A percentile compares a stretch with the other conserved stretches of the same genome.
These are phyloP conservation scores for Meredithiella fracta DNA, from an alignment of 2,329 filamentous ascomycete species.

Conservation along the genomic window DNA sequence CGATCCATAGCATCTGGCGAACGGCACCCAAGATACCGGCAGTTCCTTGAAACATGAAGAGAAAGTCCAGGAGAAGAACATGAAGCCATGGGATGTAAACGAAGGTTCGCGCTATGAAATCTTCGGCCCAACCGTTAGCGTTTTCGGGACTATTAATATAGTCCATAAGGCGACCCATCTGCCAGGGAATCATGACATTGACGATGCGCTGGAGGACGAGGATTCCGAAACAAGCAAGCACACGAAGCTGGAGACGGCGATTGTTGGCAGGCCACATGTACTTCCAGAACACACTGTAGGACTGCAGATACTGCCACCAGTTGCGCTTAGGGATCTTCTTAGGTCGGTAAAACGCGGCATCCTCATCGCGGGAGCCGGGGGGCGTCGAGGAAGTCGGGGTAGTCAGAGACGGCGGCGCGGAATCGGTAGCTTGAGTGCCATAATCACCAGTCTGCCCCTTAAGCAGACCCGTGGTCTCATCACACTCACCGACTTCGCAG, in stretches of 20 bases:
- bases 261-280: constrained; percentile 91
- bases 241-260: constrained; percentile 53
- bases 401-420: background rate
- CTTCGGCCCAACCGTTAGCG: constrained; percentile 27
- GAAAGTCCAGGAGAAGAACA: constrained; percentile 29
- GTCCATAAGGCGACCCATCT: constrained; percentile 67
- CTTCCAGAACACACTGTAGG: constrained; percentile 86
- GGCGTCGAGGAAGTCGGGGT: constrained; percentile 6
- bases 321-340: constrained; percentile 71
- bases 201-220: constrained; percentile 67
- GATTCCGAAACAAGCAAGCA: constrained; percentile 66
- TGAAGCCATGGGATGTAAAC: constrained; percentile 45
- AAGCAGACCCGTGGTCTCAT: constrained; percentile 50
- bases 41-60: constrained; percentile 54
- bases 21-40: constrained; percentile 75
- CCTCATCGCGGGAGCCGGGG: constrained; percentile 33
- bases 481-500: constrained; percentile 26
- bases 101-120: constrained; percentile 16
- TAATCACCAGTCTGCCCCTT: background rate
- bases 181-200: constrained; percentile 71
- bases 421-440: background rate
- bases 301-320: constrained; percentile 91
- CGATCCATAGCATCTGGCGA: constrained; percentile 81
- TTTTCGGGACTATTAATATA: constrained; percentile 40
- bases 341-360: constrained; percentile 75